A percentile compares a stretch with the other conserved stretches of the same genome.
Evolutionary conservation across 1,284 basidiomycete genomes (phyloP).

Genomic region (Heterobasidion parviporum): DNA sequence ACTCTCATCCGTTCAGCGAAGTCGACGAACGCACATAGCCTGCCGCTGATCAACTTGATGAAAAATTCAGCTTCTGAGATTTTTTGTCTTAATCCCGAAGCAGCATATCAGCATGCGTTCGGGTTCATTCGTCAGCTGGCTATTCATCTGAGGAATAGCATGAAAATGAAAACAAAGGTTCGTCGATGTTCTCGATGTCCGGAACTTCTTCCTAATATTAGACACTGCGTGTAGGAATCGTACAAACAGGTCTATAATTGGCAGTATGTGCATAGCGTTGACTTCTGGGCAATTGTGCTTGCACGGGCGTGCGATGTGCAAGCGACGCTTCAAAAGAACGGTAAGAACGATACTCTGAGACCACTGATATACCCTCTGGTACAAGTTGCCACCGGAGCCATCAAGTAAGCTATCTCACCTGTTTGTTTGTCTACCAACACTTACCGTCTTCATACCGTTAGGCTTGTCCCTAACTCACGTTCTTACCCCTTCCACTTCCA

Average conservation of each 20-base stretch:
- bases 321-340: slow-evolving; percentile 39
- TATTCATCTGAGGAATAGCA: slow-evolving; percentile 85
- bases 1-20: slow-evolving; percentile 78
- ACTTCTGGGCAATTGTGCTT: slow-evolving; percentile 95
- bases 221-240: slow-evolving; percentile 50
- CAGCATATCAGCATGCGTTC: slow-evolving; percentile 92
- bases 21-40: slow-evolving; percentile 77
- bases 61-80: slow-evolving; percentile 96
- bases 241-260: slow-evolving; percentile 96
- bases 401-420: slow-evolving; percentile 48
- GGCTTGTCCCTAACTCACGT: slow-evolving; percentile 76
- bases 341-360: slow-evolving; percentile 71
- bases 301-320: slow-evolving; percentile 68
- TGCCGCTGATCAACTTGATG: slow-evolving; percentile 95
- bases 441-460: slow-evolving; percentile 20
- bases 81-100: slow-evolving; percentile 70
- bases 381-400: slow-evolving; percentile 89
- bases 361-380: slow-evolving; percentile 93
- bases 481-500: slow-evolving; percentile 81
- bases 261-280: slow-evolving; percentile 94
- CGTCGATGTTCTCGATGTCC: slow-evolving; percentile 8
- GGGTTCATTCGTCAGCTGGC: slow-evolving; percentile 95
- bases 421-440: not conserved
- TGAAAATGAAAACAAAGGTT: slow-evolving; percentile 83
- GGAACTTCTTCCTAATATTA: not conserved